Evolutionary conservation across 2,329 filamentous ascomycete genomes (phyloP), one percentile per base, ranked within the genome.

Genomic region (Apiospora rasikravindrae): DNA sequence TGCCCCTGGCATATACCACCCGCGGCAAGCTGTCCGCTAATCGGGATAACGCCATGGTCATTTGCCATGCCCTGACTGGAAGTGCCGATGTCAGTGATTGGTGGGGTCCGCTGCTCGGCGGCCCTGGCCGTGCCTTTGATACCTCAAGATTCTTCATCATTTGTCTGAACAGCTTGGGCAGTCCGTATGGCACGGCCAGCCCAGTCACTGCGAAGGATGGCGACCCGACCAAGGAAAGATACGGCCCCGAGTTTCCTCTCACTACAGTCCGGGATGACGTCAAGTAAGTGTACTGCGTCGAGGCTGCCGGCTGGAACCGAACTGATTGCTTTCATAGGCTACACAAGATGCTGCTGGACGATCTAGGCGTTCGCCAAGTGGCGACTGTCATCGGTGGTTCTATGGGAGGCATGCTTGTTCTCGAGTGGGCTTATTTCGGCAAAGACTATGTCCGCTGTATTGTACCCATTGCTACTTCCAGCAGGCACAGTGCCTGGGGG

Each of bases 231-330:
- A 91, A 93, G 74, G 95, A 90, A 24, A 89, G 89, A 77, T 99
- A 99, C 79, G 96, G 96, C 0, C 96, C 96, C 1, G 96, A 99
- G 79, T 99, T 99, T 77, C 96, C 96, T 67, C 85, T 99, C 75
- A 98, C 96, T 0, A 98, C 96, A 0, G 94, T 99, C 75, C 88
- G 96, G 76, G 96, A 99, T 81, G 96, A 99, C 84, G 96, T 98
- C 70, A 95, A 93, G 93, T 96, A 84, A 85, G 92, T 82, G 8
- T 42, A 0, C 42, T 5, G n/a, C 29, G 11, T n/a, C 64, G 40
- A 33, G 57, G 47, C 4, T 42, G 47, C 42, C 11, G 19, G 19
- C 16, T 29, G 49, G 69, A 70, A 19, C 40, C 16, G 29, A 70
- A 26, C 57, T 70, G 67, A 71, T 68, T 72, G 26, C 53, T 69